Evolutionary conservation across 257 asterid species (phyloP).

Genomic region (Solanum pimpinellifolium): DNA sequence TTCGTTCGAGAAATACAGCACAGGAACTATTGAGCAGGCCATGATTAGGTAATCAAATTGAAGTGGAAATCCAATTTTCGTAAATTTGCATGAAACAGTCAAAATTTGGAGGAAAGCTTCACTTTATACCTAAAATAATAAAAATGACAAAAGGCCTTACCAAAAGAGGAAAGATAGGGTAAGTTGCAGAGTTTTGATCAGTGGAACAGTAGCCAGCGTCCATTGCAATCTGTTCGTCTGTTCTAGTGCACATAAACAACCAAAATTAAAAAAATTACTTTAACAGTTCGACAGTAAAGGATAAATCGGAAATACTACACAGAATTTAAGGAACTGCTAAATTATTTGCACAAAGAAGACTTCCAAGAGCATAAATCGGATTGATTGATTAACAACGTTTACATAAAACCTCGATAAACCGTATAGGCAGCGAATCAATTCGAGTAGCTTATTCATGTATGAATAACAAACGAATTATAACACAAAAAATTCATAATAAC

Average conservation of each 20-base stretch:
- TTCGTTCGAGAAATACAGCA: not conserved
- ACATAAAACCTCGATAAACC: not conserved
- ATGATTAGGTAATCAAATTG: not conserved
- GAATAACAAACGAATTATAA: not conserved
- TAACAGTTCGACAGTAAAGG: not conserved
- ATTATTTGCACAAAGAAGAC: not conserved
- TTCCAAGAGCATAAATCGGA: not conserved
- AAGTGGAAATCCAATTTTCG: not conserved
- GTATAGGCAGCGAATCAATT: not conserved
- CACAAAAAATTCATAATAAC: not conserved
- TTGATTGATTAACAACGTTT: not conserved
- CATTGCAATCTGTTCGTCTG: conserved; percentile 81
- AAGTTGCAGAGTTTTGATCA: conserved; percentile 66
- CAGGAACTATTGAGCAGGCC: not conserved
- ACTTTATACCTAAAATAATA: not conserved
- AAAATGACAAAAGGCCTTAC: conserved; percentile 17
- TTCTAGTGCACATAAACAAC: conserved; percentile 15
- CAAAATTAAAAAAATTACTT: not conserved
- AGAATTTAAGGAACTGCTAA: not conserved
- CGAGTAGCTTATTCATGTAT: not conserved
- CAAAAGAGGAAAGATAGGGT: conserved; percentile 74
- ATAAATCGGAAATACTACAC: not conserved
- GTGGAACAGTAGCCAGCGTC: conserved; percentile 79
- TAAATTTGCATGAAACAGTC: not conserved
- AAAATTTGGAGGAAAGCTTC: not conserved